Conservation (phyloP, 2,329 filamentous ascomycete species). For the Penicillium sp. region DNA sequence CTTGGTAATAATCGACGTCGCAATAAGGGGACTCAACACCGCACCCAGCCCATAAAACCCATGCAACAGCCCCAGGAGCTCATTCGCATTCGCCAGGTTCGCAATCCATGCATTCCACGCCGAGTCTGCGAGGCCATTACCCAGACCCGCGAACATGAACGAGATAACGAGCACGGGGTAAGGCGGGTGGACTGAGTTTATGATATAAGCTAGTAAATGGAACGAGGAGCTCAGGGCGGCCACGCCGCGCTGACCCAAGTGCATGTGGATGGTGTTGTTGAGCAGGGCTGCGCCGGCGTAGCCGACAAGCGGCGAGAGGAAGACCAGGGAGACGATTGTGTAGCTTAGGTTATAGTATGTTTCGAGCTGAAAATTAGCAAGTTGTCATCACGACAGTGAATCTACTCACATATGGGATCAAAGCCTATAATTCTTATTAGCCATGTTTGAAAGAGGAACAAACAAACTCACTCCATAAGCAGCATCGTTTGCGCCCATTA, state of each 20-base stretch:
- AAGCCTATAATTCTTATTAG: constrained; percentile 31
- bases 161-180: constrained; percentile 64
- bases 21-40: constrained; percentile 64
- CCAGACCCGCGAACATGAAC: constrained; percentile 64
- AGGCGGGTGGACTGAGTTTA: constrained; percentile 61
- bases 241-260: constrained; percentile 64
- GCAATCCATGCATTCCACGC: constrained; percentile 61
- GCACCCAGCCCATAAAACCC: constrained; percentile 68
- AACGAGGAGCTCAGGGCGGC: constrained; percentile 56
- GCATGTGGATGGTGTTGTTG: constrained; percentile 42
- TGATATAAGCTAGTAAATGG: constrained; percentile 38
- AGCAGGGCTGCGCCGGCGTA: constrained; percentile 44
- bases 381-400: neutral
- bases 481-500: constrained; percentile 57
- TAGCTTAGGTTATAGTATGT: constrained; percentile 45
- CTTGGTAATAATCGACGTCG: constrained; percentile 68
- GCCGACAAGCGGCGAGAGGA: constrained; percentile 48
- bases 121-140: constrained; percentile 61
- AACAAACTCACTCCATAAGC: constrained; percentile 51
- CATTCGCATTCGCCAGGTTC: constrained; percentile 69
- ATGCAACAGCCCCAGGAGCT: constrained; percentile 68
- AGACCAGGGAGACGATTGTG: constrained; percentile 48
- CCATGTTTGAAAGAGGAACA: neutral
- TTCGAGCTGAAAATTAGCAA: constrained; percentile 37
- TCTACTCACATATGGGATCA: constrained; percentile 50